A percentile compares a stretch with the other conserved stretches of the same genome.
phyloP scores from a whole-genome alignment of 2,329 filamentous ascomycete species.

The Lachnum nothofagi region DNA sequence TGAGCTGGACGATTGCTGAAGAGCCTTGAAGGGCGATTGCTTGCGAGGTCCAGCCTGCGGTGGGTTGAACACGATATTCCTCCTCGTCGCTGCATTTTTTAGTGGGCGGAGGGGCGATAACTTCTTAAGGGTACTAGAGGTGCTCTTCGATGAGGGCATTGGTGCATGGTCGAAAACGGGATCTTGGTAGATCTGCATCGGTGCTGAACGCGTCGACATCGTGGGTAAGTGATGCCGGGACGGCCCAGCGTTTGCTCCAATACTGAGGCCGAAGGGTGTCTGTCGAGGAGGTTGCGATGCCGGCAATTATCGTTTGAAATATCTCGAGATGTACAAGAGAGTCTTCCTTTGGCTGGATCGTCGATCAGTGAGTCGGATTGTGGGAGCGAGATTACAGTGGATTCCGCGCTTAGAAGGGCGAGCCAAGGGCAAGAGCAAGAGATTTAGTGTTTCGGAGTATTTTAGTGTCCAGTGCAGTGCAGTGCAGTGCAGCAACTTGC shows the following conservation, averaged over 20 bases:
- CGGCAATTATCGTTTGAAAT: background rate
- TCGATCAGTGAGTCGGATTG: too few species aligned
- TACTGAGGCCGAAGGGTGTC: background rate
- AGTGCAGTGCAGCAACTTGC: background rate
- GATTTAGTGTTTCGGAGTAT: background rate
- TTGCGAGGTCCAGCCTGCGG: constrained; percentile 45
- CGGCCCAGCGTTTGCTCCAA: background rate
- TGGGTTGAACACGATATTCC: constrained; percentile 64
- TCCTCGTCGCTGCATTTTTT: constrained; percentile 40
- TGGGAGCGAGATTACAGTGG: constrained; percentile 33
- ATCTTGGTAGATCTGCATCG: constrained; percentile 57
- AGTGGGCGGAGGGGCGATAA: constrained; percentile 38
- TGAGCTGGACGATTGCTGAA: constrained; percentile 50
- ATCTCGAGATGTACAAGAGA: background rate
- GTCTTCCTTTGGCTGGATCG: constrained; percentile 30
- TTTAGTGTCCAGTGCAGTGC: background rate
- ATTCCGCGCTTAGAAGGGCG: constrained; percentile 22
- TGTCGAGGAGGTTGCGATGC: constrained; percentile 16
- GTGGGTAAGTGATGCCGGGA: constrained; percentile 26
- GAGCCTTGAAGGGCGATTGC: constrained; percentile 66
- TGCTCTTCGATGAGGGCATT: constrained; percentile 28
- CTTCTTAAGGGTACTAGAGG: constrained; percentile 22
- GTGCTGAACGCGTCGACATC: constrained; percentile 41
- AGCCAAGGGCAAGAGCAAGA: constrained; percentile 20
- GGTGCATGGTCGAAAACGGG: constrained; percentile 38